Evolutionary conservation across 176 grass and related monocot species (phyloP), one percentile per base, ranked within the genome.

Genomic region (Hordeum vulgare): DNA sequence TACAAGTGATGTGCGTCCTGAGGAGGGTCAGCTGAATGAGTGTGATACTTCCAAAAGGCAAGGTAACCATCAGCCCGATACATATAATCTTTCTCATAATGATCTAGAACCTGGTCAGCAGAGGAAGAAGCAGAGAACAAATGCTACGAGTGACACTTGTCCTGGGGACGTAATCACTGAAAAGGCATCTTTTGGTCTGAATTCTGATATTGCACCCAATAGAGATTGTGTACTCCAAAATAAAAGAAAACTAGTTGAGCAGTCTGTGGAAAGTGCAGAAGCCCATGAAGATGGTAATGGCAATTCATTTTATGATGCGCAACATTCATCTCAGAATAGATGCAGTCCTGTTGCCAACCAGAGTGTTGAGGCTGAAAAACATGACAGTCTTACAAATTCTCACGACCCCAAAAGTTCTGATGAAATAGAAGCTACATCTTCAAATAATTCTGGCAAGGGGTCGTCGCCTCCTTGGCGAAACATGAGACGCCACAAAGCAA

Each of bases 351-450:
- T 64, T 71, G 49, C 53, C 27, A 57, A 89, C 60, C 80, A 77
- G 39, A 66, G 57, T 34, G 21, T 4, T 90, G 84, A 82, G 13
- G 18, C 64, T 74, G 59, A 69, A 14, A 51, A 47, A 78, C 58
- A 37, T 4, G 72, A 79, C 42, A 26, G 60, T 58, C 29, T 31
- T 84, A 37, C 51, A 78, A 77, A 62, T 73, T 68, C 31, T 66
- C 33, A 82, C 33, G 71, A 79, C 10, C 34, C 51, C 14, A 27
- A 66, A 28, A 85, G 66, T 65, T 72, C 75, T 20, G 80, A 80
- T 69, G 80, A 89, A 80, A 49, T 51, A 15, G 76, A 89, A 81
- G 76, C 61, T 75, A 24, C 58, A 63, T 78, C 84, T 54, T 86
- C 71, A n/a, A 37, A 76, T 86, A 47, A 80, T 56, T 57, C 62